Evolutionary conservation across 1,284 basidiomycete species (phyloP).

Genomic region (Sporisorium sorghi): DNA sequence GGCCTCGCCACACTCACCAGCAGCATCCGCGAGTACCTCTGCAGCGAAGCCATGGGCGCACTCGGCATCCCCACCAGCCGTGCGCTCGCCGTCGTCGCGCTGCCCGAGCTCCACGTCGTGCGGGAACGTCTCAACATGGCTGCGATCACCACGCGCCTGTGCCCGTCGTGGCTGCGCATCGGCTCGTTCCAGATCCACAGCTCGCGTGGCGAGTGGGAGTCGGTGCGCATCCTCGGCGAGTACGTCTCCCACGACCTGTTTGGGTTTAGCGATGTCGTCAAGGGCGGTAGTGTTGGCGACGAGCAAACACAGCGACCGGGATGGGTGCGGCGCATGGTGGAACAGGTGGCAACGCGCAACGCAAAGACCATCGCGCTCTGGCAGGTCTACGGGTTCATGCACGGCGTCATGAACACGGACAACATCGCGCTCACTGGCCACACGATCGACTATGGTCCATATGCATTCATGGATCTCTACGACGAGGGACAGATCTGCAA

Average conservation of each 20-base stretch:
- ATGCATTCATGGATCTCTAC: conserved; percentile 83
- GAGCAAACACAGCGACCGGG: conserved; percentile 17
- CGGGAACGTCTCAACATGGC: conserved; percentile 85
- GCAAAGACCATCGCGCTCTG: conserved; percentile 90
- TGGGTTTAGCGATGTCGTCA: conserved; percentile 51
- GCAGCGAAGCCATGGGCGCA: conserved; percentile 81
- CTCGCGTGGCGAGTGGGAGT: conserved; percentile 72
- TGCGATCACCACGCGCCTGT: conserved; percentile 83
- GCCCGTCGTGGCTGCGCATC: conserved; percentile 90
- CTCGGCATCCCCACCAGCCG: conserved; percentile 89
- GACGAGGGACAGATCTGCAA: conserved; percentile 90
- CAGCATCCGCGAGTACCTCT: conserved; percentile 84
- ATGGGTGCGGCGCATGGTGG: conserved; percentile 55
- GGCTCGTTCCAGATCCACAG: conserved; percentile 90
- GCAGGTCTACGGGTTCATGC: conserved; percentile 75
- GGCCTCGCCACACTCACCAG: conserved; percentile 91
- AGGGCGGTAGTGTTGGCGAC: conserved; percentile 23
- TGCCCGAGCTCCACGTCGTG: conserved; percentile 80
- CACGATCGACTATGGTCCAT: conserved; percentile 85
- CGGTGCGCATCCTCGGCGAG: conserved; percentile 74
- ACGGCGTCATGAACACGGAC: conserved; percentile 91
- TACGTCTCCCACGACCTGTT: conserved; percentile 78
- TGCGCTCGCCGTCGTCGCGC: conserved; percentile 82
- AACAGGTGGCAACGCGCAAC: conserved; percentile 77
- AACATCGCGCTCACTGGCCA: conserved; percentile 80